Conservation (phyloP, 257 asterid species). For the Echium plantagineum region DNA sequence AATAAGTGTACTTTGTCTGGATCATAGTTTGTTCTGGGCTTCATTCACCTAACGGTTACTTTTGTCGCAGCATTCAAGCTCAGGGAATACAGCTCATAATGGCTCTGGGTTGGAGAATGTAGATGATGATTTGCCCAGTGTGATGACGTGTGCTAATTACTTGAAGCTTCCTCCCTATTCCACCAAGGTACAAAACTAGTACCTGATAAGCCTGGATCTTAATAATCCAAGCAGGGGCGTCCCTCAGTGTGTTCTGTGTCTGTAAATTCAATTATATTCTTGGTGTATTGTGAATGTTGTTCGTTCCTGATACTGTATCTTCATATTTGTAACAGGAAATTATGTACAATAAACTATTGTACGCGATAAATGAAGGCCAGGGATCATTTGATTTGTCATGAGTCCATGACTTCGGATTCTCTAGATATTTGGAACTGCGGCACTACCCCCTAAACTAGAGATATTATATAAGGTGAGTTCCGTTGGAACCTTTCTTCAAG, state of each 20-base stretch:
- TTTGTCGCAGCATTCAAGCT: conserved; percentile 61
- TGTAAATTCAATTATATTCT: background rate
- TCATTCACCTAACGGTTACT: background rate
- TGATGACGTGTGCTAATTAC: conserved; percentile 99
- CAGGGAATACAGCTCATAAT: conserved; percentile 31
- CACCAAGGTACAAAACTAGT: conserved; percentile 49
- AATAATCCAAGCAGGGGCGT: too few relatives aligned
- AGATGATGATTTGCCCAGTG: conserved; percentile 93
- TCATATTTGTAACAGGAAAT: conserved; percentile 44
- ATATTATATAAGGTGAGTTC: background rate
- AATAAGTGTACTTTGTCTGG: background rate
- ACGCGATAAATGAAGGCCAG: conserved; percentile 91
- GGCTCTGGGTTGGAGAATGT: conserved; percentile 73
- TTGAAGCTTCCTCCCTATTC: conserved; percentile 99
- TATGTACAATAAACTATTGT: conserved; percentile 79
- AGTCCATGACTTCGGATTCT: conserved; percentile 18
- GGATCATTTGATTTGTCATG: conserved; percentile 95
- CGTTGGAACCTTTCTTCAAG: background rate
- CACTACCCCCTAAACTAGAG: background rate
- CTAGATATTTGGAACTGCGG: conserved; percentile 6
- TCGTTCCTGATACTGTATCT: background rate
- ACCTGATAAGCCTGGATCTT: background rate
- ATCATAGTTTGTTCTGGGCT: background rate
- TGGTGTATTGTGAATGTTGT: background rate
- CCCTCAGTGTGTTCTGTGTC: too few relatives aligned